Evolutionary conservation across 805 yeast species (phyloP), one percentile per base, ranked within the genome.

Genomic region (Sporopachydermia lactativora): DNA sequence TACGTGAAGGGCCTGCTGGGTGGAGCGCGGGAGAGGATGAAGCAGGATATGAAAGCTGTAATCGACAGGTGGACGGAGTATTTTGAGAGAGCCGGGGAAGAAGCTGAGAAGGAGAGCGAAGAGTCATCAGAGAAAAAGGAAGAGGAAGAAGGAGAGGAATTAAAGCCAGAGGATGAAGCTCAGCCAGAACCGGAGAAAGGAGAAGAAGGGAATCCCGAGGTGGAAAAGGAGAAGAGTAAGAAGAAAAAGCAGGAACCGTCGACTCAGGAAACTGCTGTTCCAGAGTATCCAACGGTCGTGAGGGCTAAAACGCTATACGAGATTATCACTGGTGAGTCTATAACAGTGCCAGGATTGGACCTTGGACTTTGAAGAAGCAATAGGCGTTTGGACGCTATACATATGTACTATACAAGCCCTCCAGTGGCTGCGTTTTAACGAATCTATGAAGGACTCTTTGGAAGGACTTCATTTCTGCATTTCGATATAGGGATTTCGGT

Each of bases 1-100:
- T 82, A 82, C 49, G 53, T 81, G 15, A 65, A 59, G 15, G 80
- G 80, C 0, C 52, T 82, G 18, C 80, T 78, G 55, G 94, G 94
- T 2, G 83, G 81, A 0, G 71, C 85, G 2, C 64, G 75, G 46
- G 71, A 65, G 18, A 60, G 94, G 46, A 53, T 80, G 5, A 58
- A 70, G 2, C 67, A 57, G 3, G 74, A 70, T 3, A 62, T 78
- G 52, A 60, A 58, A 43, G 59, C 51, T 5, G 67, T 71, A 1
- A 58, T 77, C 6, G 57, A 59, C 1, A 53, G 59, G 35, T 81
- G 89, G 88, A 81, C 81, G 48, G 57, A 55, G 34, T 52, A 61
- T 38, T 69, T 68, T 37, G 57, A 53, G 36, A 62, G 62, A 34
- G 67, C 66, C 6, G 68, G 43, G 44, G 61, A 31, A 54, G 59